Conservation (phyloP, 2,329 filamentous ascomycete species). For the Annulohypoxylon truncatum region DNA sequence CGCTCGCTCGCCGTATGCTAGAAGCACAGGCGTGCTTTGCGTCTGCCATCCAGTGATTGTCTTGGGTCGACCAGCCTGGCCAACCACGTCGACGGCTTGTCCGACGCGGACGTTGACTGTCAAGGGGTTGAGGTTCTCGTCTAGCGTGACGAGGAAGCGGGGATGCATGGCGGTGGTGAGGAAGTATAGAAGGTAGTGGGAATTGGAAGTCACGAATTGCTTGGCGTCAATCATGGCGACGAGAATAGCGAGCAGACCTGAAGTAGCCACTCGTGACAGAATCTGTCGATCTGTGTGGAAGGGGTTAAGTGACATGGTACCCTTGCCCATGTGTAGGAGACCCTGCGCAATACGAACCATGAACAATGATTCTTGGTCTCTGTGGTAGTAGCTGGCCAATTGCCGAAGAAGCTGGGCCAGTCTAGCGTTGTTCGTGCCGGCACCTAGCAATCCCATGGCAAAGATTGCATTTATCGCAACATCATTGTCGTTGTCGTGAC, state of each 20-base stretch:
- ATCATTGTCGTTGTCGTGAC: constrained; percentile 98
- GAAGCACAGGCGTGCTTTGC: constrained; percentile 95
- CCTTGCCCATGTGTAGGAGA: constrained; percentile 98
- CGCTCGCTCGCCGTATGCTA: constrained; percentile 94
- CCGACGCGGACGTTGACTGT: constrained; percentile 97
- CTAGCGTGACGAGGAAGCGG: constrained; percentile 93
- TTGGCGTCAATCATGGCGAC: constrained; percentile 96
- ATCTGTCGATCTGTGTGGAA: constrained; percentile 99
- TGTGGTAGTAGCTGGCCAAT: constrained; percentile 97
- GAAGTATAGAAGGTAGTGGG: constrained; percentile 97
- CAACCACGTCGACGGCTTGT: constrained; percentile 97
- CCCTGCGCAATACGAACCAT: constrained; percentile 99
- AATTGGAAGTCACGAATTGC: constrained; percentile 74
- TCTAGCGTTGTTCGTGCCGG: constrained; percentile 97
- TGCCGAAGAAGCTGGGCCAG: constrained; percentile 94
- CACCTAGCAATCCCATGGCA: constrained; percentile 96
- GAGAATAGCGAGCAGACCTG: constrained; percentile 88
- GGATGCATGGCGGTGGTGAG: constrained; percentile 97
- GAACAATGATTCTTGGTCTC: constrained; percentile 94
- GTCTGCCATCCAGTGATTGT: constrained; percentile 99
- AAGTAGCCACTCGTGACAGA: constrained; percentile 88
- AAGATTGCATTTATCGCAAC: constrained; percentile 99
- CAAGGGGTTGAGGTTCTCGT: constrained; percentile 92
- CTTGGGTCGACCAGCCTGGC: constrained; percentile 96
- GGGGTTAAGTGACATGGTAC: constrained; percentile 94